Evolutionary conservation across 108 stramenopile species (phyloP), one percentile per base, ranked within the genome.

Genomic region (Pseudonitzschia multistriata): DNA sequence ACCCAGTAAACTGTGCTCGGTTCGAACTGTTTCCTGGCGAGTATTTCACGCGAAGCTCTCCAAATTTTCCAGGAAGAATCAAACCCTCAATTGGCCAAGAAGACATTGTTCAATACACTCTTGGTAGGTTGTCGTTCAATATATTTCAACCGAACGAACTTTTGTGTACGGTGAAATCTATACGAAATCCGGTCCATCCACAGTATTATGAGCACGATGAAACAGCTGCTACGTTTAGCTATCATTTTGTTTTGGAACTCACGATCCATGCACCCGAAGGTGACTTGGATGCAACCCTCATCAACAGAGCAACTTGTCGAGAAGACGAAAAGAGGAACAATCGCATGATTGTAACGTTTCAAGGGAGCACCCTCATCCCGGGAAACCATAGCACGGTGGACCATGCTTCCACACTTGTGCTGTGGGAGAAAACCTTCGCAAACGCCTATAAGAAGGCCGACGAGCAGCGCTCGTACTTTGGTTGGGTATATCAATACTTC

Each of bases 111-210:
- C 76, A 71, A 49, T 87, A 80, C 70, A 82, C 83, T 3, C 65
- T 87, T 5, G 83, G 86, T 27, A 67, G 79, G 0, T 74, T 87
- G 62, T 72, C 73, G 8, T 87, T 87, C 73, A 76, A 76, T 30
- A 76, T 83, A 36, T 87, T 82, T 66, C 72, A 76, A 60, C 86
- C 86, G 0, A 67, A 59, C 14, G 74, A 82, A 1, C 31, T 80
- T 35, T 73, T 81, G 1, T 81, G 82, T 55, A 79, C 74, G 3
- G 40, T 84, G 5, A 30, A 70, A 50, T 42, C 74, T 49, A 77
- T 82, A 15, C 45, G 70, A 35, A 82, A 85, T 66, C 68, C 49
- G 31, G 53, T 80, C 3, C n/a, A 39, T 30, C 55, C 61, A 1
- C 60, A 49, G 25, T 19, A 52, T 37, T 5, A 68, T 19, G 6